Percentiles rank a stretch among this genome's conserved stretches.
Evolutionary conservation across 140 eudicot species (phyloP).

Genomic region (Bidens hawaiensis): DNA sequence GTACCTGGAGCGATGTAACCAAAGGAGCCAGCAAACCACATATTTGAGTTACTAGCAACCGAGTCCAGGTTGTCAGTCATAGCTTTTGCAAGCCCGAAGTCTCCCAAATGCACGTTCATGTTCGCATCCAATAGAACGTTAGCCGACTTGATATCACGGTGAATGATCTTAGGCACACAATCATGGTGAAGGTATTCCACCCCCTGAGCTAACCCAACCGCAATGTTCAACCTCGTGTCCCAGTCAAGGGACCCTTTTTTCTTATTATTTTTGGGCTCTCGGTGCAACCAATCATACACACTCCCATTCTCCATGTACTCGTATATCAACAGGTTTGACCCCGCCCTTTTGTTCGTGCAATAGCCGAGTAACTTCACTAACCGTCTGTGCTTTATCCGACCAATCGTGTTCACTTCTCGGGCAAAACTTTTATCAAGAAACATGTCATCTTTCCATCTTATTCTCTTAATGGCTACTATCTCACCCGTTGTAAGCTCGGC

Average conservation of each 20-base stretch:
- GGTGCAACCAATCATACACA: constrained; percentile 82
- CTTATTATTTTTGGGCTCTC: constrained; percentile 42
- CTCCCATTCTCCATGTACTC: constrained; percentile 97
- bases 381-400: constrained; percentile 85
- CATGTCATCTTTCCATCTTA: constrained; percentile 64
- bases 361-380: constrained; percentile 78
- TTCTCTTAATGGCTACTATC: constrained; percentile 75
- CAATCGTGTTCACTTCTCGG: constrained; percentile 81
- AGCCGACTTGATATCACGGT: constrained; percentile 85
- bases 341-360: constrained; percentile 62
- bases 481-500: constrained; percentile 74
- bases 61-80: constrained; percentile 47
- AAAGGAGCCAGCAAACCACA: constrained; percentile 86
- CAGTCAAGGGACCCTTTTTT: constrained; percentile 61
- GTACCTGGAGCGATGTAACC: constrained; percentile 99
- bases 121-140: constrained; percentile 62
- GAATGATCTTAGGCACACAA: constrained; percentile 89
- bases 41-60: constrained; percentile 55
- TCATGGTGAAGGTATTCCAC: constrained; percentile 95
- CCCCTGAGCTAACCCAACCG: constrained; percentile 86
- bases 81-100: constrained; percentile 89
- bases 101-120: constrained; percentile 94
- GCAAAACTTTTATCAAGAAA: constrained; percentile 80
- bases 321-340: constrained; percentile 68
- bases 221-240: constrained; percentile 71